phyloP scores from a whole-genome alignment of 768 basidiomycete species.

The Boletus fagicola region DNA sequence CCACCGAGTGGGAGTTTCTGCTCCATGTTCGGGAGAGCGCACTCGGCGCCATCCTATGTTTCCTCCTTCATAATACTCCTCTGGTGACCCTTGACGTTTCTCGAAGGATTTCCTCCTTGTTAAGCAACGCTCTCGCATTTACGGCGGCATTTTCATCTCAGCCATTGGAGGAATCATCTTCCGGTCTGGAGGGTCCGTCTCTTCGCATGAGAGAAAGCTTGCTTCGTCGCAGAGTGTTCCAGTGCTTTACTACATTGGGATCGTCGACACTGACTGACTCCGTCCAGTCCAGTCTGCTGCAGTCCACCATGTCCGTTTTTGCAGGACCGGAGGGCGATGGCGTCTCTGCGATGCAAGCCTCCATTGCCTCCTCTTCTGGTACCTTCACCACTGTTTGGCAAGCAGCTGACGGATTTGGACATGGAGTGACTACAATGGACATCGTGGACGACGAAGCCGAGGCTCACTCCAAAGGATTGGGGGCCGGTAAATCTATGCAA shows the following conservation, averaged over 20 bases:
- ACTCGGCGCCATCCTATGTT: constrained; percentile 83
- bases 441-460: constrained; percentile 45
- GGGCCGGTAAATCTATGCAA: constrained; percentile 53
- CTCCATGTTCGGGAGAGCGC: constrained; percentile 89
- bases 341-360: constrained; percentile 85
- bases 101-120: constrained; percentile 78
- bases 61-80: constrained; percentile 76
- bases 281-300: constrained; percentile 76
- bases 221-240: constrained; percentile 80
- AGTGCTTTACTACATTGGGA: constrained; percentile 85
- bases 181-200: constrained; percentile 44
- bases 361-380: constrained; percentile 84
- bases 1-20: constrained; percentile 87
- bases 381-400: constrained; percentile 86
- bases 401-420: constrained; percentile 83
- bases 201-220: constrained; percentile 80
- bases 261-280: constrained; percentile 76
- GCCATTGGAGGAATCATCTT: constrained; percentile 60
- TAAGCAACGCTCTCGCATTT: constrained; percentile 89
- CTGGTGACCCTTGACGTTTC: constrained; percentile 90
- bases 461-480: constrained; percentile 15
- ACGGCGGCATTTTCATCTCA: constrained; percentile 78
- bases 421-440: constrained; percentile 78
- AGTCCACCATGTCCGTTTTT: constrained; percentile 78
- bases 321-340: constrained; percentile 83